Conservation (phyloP, 768 basidiomycete genomes). For the Kwoniella dendrophila region DNA sequence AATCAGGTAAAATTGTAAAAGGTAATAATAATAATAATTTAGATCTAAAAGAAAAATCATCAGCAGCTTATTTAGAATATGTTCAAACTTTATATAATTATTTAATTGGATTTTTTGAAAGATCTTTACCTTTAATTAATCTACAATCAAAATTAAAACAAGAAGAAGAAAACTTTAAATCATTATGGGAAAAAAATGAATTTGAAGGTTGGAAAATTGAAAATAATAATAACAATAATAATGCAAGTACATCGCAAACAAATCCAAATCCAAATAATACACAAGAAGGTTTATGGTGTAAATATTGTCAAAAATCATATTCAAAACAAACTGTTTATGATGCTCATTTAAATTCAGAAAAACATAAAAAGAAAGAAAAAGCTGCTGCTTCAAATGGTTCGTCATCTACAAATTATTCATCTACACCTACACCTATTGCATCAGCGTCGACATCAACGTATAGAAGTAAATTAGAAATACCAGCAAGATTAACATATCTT, state of each 20-base stretch:
- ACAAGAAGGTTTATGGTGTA: conserved; percentile 85
- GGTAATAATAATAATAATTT: conserved; percentile 52
- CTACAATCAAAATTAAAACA: conserved; percentile 68
- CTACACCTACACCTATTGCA: conserved; percentile 23
- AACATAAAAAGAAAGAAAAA: conserved; percentile 71
- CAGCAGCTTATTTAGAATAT: conserved; percentile 64
- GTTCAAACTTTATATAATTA: conserved; percentile 79
- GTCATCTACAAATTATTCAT: conserved; percentile 61
- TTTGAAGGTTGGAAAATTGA: conserved; percentile 69
- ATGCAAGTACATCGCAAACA: too few relatives aligned
- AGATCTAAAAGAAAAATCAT: conserved; percentile 50
- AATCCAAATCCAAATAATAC: conserved; percentile 49
- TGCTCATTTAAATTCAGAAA: conserved; percentile 92
- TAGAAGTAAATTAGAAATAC: conserved; percentile 42
- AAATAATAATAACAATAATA: too few relatives aligned
- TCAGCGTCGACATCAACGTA: conserved; percentile 48
- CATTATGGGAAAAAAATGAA: conserved; percentile 83
- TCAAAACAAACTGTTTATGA: conserved; percentile 98
- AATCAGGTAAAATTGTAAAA: conserved; percentile 66
- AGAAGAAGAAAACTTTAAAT: conserved; percentile 70
- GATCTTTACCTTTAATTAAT: conserved; percentile 80
- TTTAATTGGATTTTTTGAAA: conserved; percentile 79
- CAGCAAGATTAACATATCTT: conserved; percentile 74
- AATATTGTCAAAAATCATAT: conserved; percentile 92
- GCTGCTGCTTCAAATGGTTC: conserved; percentile 54